A percentile compares a stretch with the other conserved stretches of the same genome.
Evolutionary conservation across 2,329 filamentous ascomycete genomes (phyloP).

Genomic region (Xylariaceae sp.): DNA sequence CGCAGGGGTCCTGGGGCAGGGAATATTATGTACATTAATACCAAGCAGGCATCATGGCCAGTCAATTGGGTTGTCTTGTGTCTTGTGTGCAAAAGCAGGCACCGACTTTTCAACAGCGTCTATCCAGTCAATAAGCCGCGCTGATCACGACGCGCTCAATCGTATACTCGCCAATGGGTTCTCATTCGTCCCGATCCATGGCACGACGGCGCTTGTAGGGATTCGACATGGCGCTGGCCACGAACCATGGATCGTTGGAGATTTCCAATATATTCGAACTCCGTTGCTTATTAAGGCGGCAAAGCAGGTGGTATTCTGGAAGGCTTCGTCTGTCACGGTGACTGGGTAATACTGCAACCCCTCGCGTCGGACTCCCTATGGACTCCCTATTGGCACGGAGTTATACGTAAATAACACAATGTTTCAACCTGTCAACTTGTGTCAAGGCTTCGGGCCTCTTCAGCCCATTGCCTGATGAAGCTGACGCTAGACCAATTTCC

Average conservation of each 20-base stretch:
- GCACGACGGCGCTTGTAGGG: conserved; percentile 10
- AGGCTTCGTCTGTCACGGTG: not conserved
- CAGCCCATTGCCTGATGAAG: conserved; percentile 6
- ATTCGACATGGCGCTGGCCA: conserved; percentile 6
- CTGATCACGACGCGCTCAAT: conserved; percentile 2
- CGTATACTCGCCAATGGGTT: conserved; percentile 13
- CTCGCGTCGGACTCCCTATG: not conserved
- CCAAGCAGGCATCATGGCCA: not conserved
- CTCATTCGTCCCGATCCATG: conserved; percentile 14
- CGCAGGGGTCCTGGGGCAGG: conserved; percentile 13
- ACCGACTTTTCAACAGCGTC: not conserved
- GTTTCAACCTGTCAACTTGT: conserved; percentile 8
- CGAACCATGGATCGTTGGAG: conserved; percentile 9
- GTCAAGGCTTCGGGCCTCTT: conserved; percentile 10
- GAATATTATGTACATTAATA: not conserved
- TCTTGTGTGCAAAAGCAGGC: not conserved
- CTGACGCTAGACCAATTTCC: conserved; percentile 3
- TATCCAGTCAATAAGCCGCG: not conserved
- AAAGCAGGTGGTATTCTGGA: not conserved
- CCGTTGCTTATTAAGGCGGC: not conserved
- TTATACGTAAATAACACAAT: not conserved
- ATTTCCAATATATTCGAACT: not conserved
- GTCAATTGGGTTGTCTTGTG: conserved; percentile 1
- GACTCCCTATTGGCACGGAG: not conserved
- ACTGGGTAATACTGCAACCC: conserved; percentile 14